Evolutionary conservation across 306 rosid species (phyloP).

Genomic region (Vigna unguiculata): DNA sequence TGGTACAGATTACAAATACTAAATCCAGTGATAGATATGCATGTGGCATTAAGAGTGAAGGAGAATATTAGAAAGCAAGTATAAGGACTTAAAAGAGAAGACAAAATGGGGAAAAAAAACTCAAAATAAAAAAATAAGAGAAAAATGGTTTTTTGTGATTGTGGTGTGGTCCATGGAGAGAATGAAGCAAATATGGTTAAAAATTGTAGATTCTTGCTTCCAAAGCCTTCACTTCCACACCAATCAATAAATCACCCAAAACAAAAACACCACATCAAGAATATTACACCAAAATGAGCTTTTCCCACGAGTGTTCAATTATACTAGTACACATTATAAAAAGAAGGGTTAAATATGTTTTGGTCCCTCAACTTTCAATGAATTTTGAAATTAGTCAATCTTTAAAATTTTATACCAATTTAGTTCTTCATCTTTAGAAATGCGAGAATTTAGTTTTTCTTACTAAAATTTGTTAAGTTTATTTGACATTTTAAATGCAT

Average conservation of each 20-base stretch:
- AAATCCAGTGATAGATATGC: background rate
- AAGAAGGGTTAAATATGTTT: no score
- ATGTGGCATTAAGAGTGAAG: background rate
- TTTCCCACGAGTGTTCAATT: background rate
- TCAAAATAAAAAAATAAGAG: background rate
- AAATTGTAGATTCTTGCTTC: background rate
- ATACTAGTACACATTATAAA: no score
- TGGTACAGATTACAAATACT: background rate
- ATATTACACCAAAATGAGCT: background rate
- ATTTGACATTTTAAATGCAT: no score
- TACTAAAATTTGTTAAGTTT: no score
- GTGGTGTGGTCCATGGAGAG: slow-evolving; percentile 18
- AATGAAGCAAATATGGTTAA: slow-evolving; percentile 1
- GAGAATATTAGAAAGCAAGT: slow-evolving; percentile 16
- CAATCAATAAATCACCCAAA: background rate
- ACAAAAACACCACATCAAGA: background rate
- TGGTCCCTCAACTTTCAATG: no score
- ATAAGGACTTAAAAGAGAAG: background rate
- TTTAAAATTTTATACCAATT: no score
- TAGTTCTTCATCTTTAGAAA: no score
- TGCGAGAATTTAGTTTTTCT: no score
- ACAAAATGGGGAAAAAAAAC: slow-evolving; percentile 6
- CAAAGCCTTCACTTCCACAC: background rate
- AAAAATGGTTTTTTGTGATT: background rate
- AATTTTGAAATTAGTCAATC: no score